Evolutionary conservation across 768 basidiomycete species (phyloP).

Genomic region (Jaapia argillacea): DNA sequence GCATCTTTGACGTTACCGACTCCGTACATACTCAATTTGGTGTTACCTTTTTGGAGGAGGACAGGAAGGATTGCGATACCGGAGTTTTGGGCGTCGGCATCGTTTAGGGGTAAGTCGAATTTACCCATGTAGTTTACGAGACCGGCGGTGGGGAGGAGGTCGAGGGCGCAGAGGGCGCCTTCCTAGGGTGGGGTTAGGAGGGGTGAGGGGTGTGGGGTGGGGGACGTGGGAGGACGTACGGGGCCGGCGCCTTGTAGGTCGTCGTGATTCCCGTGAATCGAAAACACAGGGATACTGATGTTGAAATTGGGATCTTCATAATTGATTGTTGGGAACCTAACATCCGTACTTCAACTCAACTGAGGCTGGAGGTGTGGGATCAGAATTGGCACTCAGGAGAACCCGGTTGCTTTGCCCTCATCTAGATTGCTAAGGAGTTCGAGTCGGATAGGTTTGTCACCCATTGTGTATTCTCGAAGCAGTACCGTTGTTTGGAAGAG

Average conservation of each 20-base stretch:
- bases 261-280: constrained; percentile 98
- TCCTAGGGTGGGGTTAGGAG: constrained; percentile 37
- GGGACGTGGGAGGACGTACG: constrained; percentile 32
- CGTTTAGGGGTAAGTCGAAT: constrained; percentile 73
- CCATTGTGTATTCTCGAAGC: constrained; percentile 83
- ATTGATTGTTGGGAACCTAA: constrained; percentile 91
- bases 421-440: constrained; percentile 89
- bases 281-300: constrained; percentile 93
- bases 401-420: constrained; percentile 80
- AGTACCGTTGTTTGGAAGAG: constrained; percentile 85
- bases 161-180: constrained; percentile 92
- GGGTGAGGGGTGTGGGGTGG: too few species aligned
- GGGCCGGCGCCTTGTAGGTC: constrained; percentile 95
- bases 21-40: constrained; percentile 86
- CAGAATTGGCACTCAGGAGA: constrained; percentile 45
- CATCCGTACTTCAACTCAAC: background rate
- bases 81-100: constrained; percentile 49
- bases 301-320: constrained; percentile 97
- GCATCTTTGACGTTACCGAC: constrained; percentile 96
- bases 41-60: constrained; percentile 82
- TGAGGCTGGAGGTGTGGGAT: background rate
- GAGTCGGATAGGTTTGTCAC: constrained; percentile 81
- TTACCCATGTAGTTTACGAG: constrained; percentile 98
- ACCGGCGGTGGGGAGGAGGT: constrained; percentile 89
- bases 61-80: constrained; percentile 87